phyloP scores from a whole-genome alignment of 108 stramenopile genomes.

The Skeletonema tropicum region DNA sequence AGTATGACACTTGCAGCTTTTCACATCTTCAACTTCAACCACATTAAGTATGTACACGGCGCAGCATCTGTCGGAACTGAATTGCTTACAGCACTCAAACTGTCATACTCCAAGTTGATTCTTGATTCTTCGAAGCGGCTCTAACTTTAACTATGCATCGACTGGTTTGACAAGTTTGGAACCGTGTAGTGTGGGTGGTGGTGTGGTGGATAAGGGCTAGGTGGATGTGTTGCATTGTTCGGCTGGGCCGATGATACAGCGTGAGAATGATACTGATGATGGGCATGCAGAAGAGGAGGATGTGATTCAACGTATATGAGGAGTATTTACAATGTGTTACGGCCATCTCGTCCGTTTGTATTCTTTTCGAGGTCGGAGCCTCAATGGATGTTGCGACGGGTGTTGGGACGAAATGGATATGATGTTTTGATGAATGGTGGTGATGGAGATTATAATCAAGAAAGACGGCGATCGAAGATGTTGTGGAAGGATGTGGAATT shows the following conservation, averaged over 20 bases:
- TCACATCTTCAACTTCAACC: too few relatives aligned
- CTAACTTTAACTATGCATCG: too few relatives aligned
- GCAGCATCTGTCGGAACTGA: too few relatives aligned
- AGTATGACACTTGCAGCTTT: too few relatives aligned
- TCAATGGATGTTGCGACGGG: constrained; percentile 62
- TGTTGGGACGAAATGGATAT: constrained; percentile 24
- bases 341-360: constrained; percentile 61
- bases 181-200: constrained; percentile 59
- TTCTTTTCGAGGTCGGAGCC: constrained; percentile 75
- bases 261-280: not conserved
- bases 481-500: constrained; percentile 46
- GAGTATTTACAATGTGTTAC: constrained; percentile 71
- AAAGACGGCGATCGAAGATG: not conserved
- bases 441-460: not conserved
- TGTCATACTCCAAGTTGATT: too few relatives aligned
- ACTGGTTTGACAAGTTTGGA: constrained; percentile 66
- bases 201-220: constrained; percentile 81
- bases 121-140: too few relatives aligned
- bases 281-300: constrained; percentile 29
- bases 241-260: not conserved
- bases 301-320: constrained; percentile 55
- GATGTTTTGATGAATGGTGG: constrained; percentile 3
- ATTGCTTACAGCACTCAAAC: too few relatives aligned
- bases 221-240: constrained; percentile 76
- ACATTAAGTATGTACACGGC: too few relatives aligned